Evolutionary conservation across 2,329 filamentous ascomycete species (phyloP), one percentile per base, ranked within the genome.

Genomic region (Fusarium sp.): DNA sequence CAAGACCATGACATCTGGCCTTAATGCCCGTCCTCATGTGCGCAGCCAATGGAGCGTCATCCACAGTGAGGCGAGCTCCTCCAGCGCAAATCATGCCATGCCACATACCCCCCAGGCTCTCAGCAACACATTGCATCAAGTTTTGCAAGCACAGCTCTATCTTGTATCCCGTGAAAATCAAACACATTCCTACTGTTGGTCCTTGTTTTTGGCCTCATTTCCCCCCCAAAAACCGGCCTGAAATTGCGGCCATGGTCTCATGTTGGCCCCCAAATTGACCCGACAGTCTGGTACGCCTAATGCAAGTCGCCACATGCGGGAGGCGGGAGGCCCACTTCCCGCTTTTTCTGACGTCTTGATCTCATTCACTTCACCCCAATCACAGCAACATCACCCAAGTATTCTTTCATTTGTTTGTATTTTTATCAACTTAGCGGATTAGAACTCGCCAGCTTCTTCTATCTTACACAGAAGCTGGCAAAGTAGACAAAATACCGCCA

Each of bases 251-350:
- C 60, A 48, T 46, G 28, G 47, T 58, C 46, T 62, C 36, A 38
- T 41, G 28, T 49, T 55, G 24, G 48, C 42, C 55, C 54, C 55
- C 49, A 49, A 61, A n/a, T 1, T 35, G 31, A 46, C 50, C 58
- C 58, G 43, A 29, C 49, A 61, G 8, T 56, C 25, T 11, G 58
- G 56, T 56, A 50, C 40, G 36, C 48, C 43, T 61, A 55, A 61
- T 56, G 58, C 50, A 61, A 43, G 50, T 45, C 11, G 11, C 32
- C 15, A 25, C n/a, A 31, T 42, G 28, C n/a, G 9, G 55, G 57
- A 55, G 19, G 19, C 47, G 54, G 47, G 45, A 58, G 40, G 35
- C 31, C 55, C 57, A 60, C 56, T 59, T 59, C 41, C 56, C 54
- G 54, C 36, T 42, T 15, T 28, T 32, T 25, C 19, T 41, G 35